Conservation (phyloP, 495 filamentous ascomycete genomes). For the Podospora bellae-mahoneyi region DNA sequence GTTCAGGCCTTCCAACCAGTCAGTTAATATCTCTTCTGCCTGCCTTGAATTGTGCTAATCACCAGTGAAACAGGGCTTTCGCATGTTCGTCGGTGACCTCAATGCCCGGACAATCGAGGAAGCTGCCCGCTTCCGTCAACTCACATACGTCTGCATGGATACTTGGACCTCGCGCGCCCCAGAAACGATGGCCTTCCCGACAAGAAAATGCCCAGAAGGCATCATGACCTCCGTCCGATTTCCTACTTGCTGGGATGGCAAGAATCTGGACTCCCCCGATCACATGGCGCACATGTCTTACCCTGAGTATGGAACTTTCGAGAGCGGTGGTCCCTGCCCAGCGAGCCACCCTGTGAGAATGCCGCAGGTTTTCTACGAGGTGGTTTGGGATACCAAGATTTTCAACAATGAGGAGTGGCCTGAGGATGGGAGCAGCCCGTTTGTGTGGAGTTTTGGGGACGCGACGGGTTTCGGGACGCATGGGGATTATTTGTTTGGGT, state of each 20-base stretch:
- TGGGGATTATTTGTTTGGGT: constrained; percentile 29
- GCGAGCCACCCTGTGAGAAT: constrained; percentile 45
- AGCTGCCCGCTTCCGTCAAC: constrained; percentile 29
- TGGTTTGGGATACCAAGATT: constrained; percentile 46
- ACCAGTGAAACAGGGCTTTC: constrained; percentile 41
- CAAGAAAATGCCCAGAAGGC: constrained; percentile 41
- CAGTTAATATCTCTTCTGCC: not conserved
- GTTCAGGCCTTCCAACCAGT: constrained; percentile 41
- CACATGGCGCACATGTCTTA: constrained; percentile 52
- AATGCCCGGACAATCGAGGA: constrained; percentile 34
- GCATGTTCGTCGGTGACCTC: constrained; percentile 49
- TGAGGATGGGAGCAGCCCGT: constrained; percentile 37
- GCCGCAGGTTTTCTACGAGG: constrained; percentile 49
- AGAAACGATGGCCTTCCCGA: constrained; percentile 44
- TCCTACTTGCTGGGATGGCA: constrained; percentile 54
- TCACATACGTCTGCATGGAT: constrained; percentile 45
- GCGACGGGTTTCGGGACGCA: constrained; percentile 19
- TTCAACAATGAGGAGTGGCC: constrained; percentile 46
- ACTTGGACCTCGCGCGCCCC: constrained; percentile 32
- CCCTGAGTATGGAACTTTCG: constrained; percentile 37
- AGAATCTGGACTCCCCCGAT: constrained; percentile 54
- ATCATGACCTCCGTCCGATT: constrained; percentile 52
- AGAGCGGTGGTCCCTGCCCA: constrained; percentile 42
- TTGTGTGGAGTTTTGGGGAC: constrained; percentile 33
- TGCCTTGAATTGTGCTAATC: not conserved